phyloP scores from a whole-genome alignment of 2,329 filamentous ascomycete genomes.

The Trichophyton simii region DNA sequence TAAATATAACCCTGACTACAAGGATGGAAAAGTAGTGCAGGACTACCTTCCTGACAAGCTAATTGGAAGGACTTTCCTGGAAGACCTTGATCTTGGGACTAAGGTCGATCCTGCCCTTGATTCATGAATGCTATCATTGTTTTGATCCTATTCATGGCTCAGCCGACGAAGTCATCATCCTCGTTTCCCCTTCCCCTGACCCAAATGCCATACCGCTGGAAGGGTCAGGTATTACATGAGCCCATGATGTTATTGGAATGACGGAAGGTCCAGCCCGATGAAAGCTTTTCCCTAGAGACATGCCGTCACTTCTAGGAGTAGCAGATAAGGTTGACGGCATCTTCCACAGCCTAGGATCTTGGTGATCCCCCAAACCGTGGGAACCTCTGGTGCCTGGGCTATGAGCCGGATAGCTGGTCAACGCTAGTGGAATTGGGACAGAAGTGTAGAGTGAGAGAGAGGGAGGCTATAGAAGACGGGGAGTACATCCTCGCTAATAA shows the following conservation, averaged over 20 bases:
- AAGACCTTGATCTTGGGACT: constrained; percentile 65
- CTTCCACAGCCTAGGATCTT: not conserved
- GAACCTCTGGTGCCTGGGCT: not conserved
- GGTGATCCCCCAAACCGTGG: not conserved
- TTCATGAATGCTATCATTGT: not conserved
- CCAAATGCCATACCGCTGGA: not conserved
- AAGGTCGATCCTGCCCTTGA: constrained; percentile 58
- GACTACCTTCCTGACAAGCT: constrained; percentile 79
- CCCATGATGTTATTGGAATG: too few relatives aligned
- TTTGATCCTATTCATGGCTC: not conserved
- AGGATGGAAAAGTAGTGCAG: constrained; percentile 68
- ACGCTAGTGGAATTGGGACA: too few relatives aligned
- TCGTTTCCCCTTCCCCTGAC: not conserved
- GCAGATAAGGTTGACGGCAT: not conserved
- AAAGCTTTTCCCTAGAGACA: not conserved
- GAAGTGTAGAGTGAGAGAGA: not conserved
- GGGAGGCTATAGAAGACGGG: not conserved
- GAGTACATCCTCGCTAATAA: not conserved
- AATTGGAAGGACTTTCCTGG: constrained; percentile 59
- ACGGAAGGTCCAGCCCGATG: too few relatives aligned
- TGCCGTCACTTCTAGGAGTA: not conserved
- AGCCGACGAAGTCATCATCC: not conserved
- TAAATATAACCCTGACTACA: constrained; percentile 91
- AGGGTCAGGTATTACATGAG: not conserved
- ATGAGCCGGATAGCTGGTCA: not conserved